Percentiles rank a stretch among this genome's conserved stretches.
Evolutionary conservation across 306 rosid species (phyloP).

Genomic region (Rosa multiflora): DNA sequence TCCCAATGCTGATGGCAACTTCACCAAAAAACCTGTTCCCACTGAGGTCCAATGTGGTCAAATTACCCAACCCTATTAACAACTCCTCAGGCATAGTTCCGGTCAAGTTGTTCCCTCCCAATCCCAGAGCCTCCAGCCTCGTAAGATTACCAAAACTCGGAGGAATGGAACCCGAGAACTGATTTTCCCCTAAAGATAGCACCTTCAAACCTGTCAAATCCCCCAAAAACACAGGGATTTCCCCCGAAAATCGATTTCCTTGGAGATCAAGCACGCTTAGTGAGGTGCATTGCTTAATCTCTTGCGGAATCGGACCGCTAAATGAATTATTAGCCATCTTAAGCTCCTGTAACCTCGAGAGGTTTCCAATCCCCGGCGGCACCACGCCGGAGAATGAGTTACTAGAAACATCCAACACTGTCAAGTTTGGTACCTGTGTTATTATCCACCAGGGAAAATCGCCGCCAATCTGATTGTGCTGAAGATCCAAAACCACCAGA

Average conservation of each 20-base stretch:
- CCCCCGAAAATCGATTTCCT: constrained; percentile 61
- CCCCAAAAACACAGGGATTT: constrained; percentile 62
- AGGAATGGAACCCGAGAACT: constrained; percentile 65
- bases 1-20: constrained; percentile 48
- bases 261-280: constrained; percentile 64
- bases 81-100: constrained; percentile 59
- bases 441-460: constrained; percentile 77
- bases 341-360: constrained; percentile 52
- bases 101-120: constrained; percentile 58
- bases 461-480: constrained; percentile 57
- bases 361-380: constrained; percentile 53
- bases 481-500: constrained; percentile 71
- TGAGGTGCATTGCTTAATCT: constrained; percentile 60
- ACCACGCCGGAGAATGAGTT: constrained; percentile 66
- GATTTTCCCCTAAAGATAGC: constrained; percentile 67
- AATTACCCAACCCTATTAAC: constrained; percentile 49
- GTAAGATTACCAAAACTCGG: constrained; percentile 61
- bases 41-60: constrained; percentile 71
- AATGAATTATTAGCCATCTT: constrained; percentile 73
- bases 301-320: constrained; percentile 57
- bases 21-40: constrained; percentile 65
- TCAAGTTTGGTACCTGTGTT: constrained; percentile 50
- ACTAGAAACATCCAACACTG: constrained; percentile 60
- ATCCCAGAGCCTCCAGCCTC: constrained; percentile 57
- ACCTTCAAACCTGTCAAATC: constrained; percentile 50